Evolutionary conservation across 2,329 filamentous ascomycete genomes (phyloP).

Genomic region (Diaporthe humulicola): DNA sequence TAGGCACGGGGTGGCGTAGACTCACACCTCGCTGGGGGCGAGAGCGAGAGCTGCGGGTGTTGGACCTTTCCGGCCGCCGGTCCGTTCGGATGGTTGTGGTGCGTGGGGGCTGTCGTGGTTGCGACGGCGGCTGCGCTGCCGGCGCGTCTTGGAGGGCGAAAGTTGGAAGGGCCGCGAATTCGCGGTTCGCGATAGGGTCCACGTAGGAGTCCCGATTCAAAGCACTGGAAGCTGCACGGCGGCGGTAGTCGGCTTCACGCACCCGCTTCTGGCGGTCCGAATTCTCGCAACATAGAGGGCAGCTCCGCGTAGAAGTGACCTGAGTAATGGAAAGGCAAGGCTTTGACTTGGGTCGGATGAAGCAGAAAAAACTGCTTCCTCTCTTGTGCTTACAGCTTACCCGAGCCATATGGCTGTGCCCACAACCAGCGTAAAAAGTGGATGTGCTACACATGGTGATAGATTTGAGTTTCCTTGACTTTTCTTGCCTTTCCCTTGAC

Average conservation of each 20-base stretch:
- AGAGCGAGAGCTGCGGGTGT: neutral
- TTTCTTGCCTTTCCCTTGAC: neutral
- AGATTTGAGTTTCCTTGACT: neutral
- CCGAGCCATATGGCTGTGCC: neutral
- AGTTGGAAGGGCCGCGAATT: neutral
- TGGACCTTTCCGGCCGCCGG: neutral
- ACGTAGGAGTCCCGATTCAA: neutral
- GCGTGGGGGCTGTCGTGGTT: neutral
- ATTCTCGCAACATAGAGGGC: no score
- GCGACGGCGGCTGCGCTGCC: neutral
- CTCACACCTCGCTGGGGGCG: neutral
- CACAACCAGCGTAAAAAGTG: neutral
- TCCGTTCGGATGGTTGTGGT: neutral
- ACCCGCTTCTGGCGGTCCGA: neutral
- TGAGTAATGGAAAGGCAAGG: neutral
- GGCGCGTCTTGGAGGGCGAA: neutral
- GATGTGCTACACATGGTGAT: neutral
- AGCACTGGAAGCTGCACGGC: no score
- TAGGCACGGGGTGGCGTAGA: neutral
- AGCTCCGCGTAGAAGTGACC: fast-evolving
- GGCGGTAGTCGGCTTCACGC: neutral
- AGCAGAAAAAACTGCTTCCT: neutral
- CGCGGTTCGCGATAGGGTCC: neutral
- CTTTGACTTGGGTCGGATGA: neutral
- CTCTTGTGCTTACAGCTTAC: neutral